Evolutionary conservation across 1,284 basidiomycete genomes (phyloP).

Genomic region (Retiboletus flavoniger): DNA sequence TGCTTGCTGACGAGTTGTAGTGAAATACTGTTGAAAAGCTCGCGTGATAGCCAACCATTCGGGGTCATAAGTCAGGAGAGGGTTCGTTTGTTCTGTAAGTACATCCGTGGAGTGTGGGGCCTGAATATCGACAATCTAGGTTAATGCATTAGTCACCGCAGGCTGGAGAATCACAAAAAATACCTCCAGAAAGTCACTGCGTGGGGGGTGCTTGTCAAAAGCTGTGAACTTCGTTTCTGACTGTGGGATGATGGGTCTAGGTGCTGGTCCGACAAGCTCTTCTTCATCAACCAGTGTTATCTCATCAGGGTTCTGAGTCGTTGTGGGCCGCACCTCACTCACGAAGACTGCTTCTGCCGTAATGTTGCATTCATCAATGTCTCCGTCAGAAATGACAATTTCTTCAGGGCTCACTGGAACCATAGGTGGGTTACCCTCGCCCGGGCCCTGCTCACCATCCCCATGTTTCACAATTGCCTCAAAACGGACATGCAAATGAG

Average conservation of each 20-base stretch:
- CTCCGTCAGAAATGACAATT: conserved; percentile 62
- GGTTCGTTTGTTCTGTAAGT: conserved; percentile 20
- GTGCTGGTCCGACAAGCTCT: conserved; percentile 40
- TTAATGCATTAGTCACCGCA: conserved; percentile 1
- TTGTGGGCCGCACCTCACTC: neutral
- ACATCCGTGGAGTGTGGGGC: conserved; percentile 10
- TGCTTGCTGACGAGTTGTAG: conserved; percentile 47
- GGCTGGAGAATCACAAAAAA: conserved; percentile 10
- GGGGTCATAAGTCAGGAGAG: conserved; percentile 69
- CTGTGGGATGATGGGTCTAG: conserved; percentile 32
- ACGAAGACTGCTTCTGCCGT: neutral
- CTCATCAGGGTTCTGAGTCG: conserved; percentile 65
- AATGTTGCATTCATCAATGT: conserved; percentile 26
- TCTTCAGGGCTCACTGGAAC: conserved; percentile 57
- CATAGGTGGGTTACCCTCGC: neutral
- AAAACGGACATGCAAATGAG: conserved; percentile 88
- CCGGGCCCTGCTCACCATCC: conserved; percentile 2
- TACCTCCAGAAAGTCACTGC: conserved; percentile 85
- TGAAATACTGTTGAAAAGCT: conserved; percentile 81
- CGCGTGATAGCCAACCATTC: conserved; percentile 94
- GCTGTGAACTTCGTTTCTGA: conserved; percentile 80
- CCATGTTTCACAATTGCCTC: conserved; percentile 57
- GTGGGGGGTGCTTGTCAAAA: conserved; percentile 88
- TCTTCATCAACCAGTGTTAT: conserved; percentile 66
- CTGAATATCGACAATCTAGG: conserved; percentile 70